Evolutionary conservation across 306 rosid genomes (phyloP).

Genomic region (Cucurbita argyrosperma): DNA sequence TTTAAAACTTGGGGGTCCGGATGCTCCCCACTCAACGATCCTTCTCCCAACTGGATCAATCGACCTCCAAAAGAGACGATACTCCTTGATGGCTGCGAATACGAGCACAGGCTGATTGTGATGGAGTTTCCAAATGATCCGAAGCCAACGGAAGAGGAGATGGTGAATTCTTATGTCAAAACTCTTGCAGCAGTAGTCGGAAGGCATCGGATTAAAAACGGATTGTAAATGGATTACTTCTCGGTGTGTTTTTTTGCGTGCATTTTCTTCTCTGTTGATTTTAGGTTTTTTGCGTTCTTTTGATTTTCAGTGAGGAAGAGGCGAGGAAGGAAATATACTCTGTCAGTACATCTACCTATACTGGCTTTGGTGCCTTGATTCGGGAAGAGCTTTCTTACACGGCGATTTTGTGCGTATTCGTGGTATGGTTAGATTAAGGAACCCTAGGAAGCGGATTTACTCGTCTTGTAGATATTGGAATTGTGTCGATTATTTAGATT

Average conservation of each 20-base stretch:
- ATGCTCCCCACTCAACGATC: conserved; percentile 65
- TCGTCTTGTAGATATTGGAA: neutral
- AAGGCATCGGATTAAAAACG: conserved; percentile 25
- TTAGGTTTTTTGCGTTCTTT: neutral
- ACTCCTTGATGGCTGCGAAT: conserved; percentile 87
- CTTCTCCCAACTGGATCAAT: conserved; percentile 84
- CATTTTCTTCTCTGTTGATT: neutral
- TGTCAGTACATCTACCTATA: conserved; percentile 50
- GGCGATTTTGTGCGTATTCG: conserved; percentile 12
- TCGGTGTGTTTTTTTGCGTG: neutral
- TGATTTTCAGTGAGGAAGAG: conserved; percentile 58
- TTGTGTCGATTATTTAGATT: neutral
- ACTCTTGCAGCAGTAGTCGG: conserved; percentile 64
- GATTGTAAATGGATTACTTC: neutral
- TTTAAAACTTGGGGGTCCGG: conserved; percentile 49
- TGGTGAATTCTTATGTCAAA: conserved; percentile 61
- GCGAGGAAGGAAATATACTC: conserved; percentile 90
- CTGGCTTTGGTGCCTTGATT: conserved; percentile 81
- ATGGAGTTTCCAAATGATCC: conserved; percentile 55
- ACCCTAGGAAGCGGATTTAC: neutral
- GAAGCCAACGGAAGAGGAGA: conserved; percentile 73
- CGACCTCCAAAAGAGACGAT: conserved; percentile 83
- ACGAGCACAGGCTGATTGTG: conserved; percentile 86
- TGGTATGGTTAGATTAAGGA: conserved; percentile 6
- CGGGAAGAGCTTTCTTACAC: conserved; percentile 76